These are phyloP conservation scores for Bimuria novae-zelandiae DNA, from an alignment of 2,329 filamentous ascomycete genomes.

Conservation along the genomic window DNA sequence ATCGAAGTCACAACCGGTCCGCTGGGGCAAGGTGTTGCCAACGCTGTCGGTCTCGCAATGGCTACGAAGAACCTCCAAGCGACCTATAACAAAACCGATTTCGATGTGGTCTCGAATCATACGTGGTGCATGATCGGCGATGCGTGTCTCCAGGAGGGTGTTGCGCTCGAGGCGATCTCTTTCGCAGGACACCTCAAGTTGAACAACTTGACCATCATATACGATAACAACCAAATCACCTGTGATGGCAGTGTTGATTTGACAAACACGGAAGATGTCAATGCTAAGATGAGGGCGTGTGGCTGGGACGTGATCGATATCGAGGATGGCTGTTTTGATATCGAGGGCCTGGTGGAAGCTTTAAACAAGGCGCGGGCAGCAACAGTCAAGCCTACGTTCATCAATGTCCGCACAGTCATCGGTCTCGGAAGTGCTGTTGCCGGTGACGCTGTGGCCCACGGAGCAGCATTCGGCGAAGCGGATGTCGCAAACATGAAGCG, in stretches of 20 bases:
- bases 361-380: slow-evolving; percentile 51
- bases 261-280: slow-evolving; percentile 61
- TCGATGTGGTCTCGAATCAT: slow-evolving; percentile 55
- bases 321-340: slow-evolving; percentile 57
- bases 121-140: slow-evolving; percentile 63
- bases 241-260: slow-evolving; percentile 62
- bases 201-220: slow-evolving; percentile 62
- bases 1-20: slow-evolving; percentile 64
- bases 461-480: slow-evolving; percentile 59
- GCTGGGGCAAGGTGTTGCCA: slow-evolving; percentile 61
- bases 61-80: slow-evolving; percentile 60
- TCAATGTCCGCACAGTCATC: slow-evolving; percentile 61
- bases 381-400: slow-evolving; percentile 57
- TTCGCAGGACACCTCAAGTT: slow-evolving; percentile 61
- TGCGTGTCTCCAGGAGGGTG: slow-evolving; percentile 65
- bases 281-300: slow-evolving; percentile 61
- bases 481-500: slow-evolving; percentile 59
- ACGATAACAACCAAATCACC: slow-evolving; percentile 66
- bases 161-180: slow-evolving; percentile 61
- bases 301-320: slow-evolving; percentile 62
- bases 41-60: slow-evolving; percentile 62
- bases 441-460: slow-evolving; percentile 59
- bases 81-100: slow-evolving; percentile 55
- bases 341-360: slow-evolving; percentile 54
- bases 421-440: slow-evolving; percentile 53